Conservation (phyloP, 352 stramenopile species). For the Phytophthora pistaciae region DNA sequence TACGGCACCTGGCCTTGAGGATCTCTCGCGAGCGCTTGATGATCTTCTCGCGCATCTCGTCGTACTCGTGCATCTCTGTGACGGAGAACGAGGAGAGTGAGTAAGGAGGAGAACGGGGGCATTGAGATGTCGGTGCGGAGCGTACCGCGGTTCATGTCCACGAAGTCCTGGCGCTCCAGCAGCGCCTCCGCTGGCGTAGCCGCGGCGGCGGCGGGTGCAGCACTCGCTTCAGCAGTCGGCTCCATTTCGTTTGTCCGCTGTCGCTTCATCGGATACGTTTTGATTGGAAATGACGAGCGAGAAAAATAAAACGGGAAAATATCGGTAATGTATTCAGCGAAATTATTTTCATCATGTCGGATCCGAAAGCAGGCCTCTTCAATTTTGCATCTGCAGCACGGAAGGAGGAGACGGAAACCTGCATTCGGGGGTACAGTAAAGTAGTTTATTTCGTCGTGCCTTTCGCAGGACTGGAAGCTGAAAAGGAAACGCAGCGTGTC, state of each 20-base stretch:
- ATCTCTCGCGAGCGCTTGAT: constrained; percentile 96
- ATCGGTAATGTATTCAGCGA: constrained; percentile 1
- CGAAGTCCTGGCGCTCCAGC: constrained; percentile 57
- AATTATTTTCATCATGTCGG: neutral
- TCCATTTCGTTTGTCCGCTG: constrained; percentile 21
- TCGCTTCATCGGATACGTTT: constrained; percentile 25
- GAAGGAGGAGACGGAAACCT: too few species aligned
- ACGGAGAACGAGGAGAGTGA: neutral
- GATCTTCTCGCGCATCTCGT: constrained; percentile 93
- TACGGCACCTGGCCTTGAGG: constrained; percentile 89
- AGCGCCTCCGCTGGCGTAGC: constrained; percentile 18
- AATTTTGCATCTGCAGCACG: too few species aligned
- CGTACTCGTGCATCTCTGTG: constrained; percentile 91
- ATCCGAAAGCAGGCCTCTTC: too few species aligned
- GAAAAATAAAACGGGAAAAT: neutral
- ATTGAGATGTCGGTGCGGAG: neutral
- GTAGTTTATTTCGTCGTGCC: too few species aligned
- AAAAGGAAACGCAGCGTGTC: neutral
- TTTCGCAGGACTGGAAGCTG: too few species aligned
- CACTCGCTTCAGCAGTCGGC: constrained; percentile 6
- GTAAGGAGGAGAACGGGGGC: neutral
- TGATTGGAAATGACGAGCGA: neutral
- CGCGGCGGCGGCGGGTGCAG: neutral
- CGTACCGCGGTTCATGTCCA: constrained; percentile 60
- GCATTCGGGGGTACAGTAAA: too few species aligned